A percentile compares a stretch with the other conserved stretches of the same genome.
phyloP scores from a whole-genome alignment of 176 grass and related monocot genomes.

The Eremochloa ophiuroides region DNA sequence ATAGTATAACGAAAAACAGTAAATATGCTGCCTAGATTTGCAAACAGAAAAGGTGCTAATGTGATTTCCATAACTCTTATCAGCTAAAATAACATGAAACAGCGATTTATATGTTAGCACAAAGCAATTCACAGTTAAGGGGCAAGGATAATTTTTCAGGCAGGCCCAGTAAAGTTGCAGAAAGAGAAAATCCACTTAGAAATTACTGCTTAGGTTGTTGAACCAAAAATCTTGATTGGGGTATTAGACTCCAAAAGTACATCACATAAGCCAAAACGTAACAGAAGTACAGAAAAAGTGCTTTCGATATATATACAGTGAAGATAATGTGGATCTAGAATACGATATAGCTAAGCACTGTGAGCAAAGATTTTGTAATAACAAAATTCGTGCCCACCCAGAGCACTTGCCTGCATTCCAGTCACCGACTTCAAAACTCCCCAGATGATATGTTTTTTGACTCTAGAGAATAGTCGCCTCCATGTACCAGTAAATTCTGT shows the following conservation, averaged over 20 bases:
- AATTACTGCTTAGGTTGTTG: not conserved
- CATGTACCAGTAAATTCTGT: constrained; percentile 93
- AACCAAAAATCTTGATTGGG: not conserved
- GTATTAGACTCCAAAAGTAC: not conserved
- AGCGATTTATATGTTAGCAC: not conserved
- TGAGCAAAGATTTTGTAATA: not conserved
- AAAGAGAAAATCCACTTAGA: not conserved
- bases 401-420: constrained; percentile 86
- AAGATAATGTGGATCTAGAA: not conserved
- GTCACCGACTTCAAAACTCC: constrained; percentile 96
- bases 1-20: constrained; percentile 8
- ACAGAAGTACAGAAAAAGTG: not conserved
- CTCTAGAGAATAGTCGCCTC: constrained; percentile 92
- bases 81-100: not conserved
- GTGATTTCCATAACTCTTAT: not conserved
- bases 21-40: not conserved
- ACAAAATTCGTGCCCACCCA: not conserved
- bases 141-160: not conserved
- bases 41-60: constrained; percentile 14
- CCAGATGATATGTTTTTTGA: constrained; percentile 99
- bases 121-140: not conserved
- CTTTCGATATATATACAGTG: not conserved
- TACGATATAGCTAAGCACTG: not conserved
- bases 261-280: not conserved
- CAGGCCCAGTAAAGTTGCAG: not conserved